A percentile compares a stretch with the other conserved stretches of the same genome.
Conservation (phyloP, 2,329 filamentous ascomycete genomes). For the Trichoderma sp. region DNA sequence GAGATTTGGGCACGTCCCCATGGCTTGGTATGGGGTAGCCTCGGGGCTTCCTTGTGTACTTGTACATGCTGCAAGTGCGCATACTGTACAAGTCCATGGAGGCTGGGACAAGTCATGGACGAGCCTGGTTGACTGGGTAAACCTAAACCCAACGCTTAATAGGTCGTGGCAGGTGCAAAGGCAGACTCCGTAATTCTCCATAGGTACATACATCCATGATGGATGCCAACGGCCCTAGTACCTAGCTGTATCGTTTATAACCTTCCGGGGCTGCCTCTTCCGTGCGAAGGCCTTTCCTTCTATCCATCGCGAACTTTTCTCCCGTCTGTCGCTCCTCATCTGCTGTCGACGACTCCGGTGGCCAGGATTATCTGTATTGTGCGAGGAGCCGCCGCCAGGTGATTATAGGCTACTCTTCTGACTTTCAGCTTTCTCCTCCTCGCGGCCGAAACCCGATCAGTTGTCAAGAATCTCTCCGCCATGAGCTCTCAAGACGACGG, state of each 20-base stretch:
- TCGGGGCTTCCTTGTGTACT: constrained; percentile 20
- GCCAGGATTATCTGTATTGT: background rate
- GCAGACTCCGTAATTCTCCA: background rate
- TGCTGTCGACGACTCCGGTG: background rate
- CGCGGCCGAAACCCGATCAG: background rate
- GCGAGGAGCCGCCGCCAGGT: background rate
- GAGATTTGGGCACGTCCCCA: constrained; percentile 11
- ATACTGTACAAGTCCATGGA: too few relatives aligned
- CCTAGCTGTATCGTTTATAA: constrained; percentile 1
- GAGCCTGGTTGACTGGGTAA: background rate
- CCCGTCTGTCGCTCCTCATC: background rate
- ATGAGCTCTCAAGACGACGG: constrained; percentile 23
- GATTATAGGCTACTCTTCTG: background rate
- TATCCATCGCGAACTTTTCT: background rate
- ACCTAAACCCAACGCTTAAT: background rate
- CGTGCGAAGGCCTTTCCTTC: background rate
- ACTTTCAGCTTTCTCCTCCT: background rate
- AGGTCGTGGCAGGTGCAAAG: background rate
- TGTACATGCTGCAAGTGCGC: background rate
- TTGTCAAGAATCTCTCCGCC: background rate
- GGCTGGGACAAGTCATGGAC: background rate
- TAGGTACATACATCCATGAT: background rate
- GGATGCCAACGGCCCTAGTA: background rate
- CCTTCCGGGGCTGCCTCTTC: background rate
- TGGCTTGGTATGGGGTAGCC: constrained; percentile 2